Percentiles rank a stretch among this genome's conserved stretches.
Evolutionary conservation across 129 eudicot genomes (phyloP).

Genomic region (Centrapalus pauciflorus): DNA sequence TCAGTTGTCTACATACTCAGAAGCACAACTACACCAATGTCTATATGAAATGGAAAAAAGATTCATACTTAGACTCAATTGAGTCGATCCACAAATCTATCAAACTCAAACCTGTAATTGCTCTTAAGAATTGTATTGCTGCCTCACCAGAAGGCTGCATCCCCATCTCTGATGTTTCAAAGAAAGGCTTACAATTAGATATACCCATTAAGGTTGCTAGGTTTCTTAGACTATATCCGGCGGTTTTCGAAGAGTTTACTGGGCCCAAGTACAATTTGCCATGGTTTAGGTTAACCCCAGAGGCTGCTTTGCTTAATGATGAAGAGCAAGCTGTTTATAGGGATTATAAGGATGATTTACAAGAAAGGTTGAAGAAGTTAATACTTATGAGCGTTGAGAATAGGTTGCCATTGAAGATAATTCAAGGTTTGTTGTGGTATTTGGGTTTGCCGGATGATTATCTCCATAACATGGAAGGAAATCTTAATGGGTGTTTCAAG

Average conservation of each 20-base stretch:
- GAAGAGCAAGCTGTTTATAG: conserved; percentile 56
- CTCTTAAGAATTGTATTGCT: conserved; percentile 59
- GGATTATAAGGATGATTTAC: conserved; percentile 43
- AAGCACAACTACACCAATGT: conserved; percentile 56
- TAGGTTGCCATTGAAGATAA: conserved; percentile 65
- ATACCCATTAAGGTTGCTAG: conserved; percentile 62
- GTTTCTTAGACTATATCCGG: conserved; percentile 62
- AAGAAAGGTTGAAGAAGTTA: conserved; percentile 51
- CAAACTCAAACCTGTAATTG: conserved; percentile 59
- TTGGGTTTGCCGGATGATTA: conserved; percentile 76
- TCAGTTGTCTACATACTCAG: conserved; percentile 26
- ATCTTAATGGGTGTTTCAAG: conserved; percentile 48
- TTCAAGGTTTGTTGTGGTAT: conserved; percentile 70
- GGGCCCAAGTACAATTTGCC: conserved; percentile 73
- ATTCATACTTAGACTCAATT: conserved; percentile 53
- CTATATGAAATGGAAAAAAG: conserved; percentile 87
- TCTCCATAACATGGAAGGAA: conserved; percentile 31
- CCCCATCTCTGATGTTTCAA: conserved; percentile 74
- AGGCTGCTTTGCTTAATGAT: conserved; percentile 46
- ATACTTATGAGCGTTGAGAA: conserved; percentile 59
- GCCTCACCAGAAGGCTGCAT: conserved; percentile 51
- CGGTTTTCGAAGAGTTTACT: conserved; percentile 65
- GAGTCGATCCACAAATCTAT: conserved; percentile 53
- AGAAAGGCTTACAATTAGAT: conserved; percentile 51
- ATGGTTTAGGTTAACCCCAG: conserved; percentile 71